A percentile compares a stretch with the other conserved stretches of the same genome.
Conservation (phyloP, 805 yeast species). For the Saccharomycopsis selenospora region DNA sequence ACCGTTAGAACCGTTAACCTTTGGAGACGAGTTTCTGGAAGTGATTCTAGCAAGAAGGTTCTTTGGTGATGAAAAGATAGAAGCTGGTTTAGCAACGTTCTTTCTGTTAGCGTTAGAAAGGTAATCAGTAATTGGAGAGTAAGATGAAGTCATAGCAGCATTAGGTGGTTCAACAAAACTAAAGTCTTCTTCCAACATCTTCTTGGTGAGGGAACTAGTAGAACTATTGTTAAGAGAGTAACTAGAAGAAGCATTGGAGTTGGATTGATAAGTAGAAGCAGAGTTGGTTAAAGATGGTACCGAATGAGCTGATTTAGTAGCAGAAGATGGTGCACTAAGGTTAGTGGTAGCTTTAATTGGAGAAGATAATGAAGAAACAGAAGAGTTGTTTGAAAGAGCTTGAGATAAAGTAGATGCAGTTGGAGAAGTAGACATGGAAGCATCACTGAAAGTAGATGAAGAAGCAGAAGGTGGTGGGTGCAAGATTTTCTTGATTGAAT, state of each 20-base stretch:
- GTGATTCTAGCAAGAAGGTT: slow-evolving; percentile 17
- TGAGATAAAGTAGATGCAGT: slow-evolving; percentile 21
- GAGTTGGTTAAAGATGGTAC: slow-evolving; percentile 19
- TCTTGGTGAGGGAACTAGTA: slow-evolving; percentile 12
- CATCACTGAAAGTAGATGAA: slow-evolving; percentile 19
- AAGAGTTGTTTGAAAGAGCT: slow-evolving; percentile 14
- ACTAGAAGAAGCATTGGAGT: slow-evolving; percentile 12
- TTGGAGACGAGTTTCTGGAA: slow-evolving; percentile 10
- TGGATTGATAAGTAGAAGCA: slow-evolving; percentile 18
- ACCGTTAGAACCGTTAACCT: background rate
- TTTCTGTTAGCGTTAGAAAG: background rate
- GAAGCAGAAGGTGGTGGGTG: slow-evolving; percentile 15
- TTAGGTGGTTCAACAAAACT: slow-evolving; percentile 21
- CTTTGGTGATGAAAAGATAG: slow-evolving; percentile 18
- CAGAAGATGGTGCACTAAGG: background rate
- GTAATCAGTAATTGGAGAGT: slow-evolving; percentile 15
- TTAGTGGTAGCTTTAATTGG: slow-evolving; percentile 10
- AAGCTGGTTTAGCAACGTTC: slow-evolving; percentile 8
- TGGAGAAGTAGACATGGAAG: slow-evolving; percentile 19
- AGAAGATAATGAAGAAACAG: slow-evolving; percentile 11
- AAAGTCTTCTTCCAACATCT: slow-evolving; percentile 21
- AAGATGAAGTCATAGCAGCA: slow-evolving; percentile 7
- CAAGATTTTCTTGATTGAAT: slow-evolving; percentile 17
- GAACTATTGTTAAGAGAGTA: slow-evolving; percentile 20
- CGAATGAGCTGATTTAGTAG: slow-evolving; percentile 2